Evolutionary conservation across 1,284 basidiomycete genomes (phyloP).

Genomic region (Cronartium quercuum): DNA sequence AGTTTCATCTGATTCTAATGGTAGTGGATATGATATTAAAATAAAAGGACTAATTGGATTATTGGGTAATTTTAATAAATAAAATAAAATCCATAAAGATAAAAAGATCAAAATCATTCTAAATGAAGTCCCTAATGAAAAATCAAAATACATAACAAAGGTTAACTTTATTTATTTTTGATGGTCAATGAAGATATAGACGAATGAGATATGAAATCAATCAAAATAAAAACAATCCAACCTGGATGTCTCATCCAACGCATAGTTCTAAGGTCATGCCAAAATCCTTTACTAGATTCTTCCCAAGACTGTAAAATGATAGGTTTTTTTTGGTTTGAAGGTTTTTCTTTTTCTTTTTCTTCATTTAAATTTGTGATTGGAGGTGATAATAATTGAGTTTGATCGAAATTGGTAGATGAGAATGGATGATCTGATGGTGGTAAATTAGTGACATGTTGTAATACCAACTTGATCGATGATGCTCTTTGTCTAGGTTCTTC

Average conservation of each 20-base stretch:
- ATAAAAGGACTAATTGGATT: conserved; percentile 75
- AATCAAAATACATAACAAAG: conserved; percentile 6
- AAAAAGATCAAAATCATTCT: conserved; percentile 41
- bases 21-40: conserved; percentile 63
- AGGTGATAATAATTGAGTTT: not conserved
- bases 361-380: not conserved
- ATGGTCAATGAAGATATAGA: not conserved
- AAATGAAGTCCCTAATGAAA: conserved; percentile 39
- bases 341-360: not conserved
- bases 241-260: conserved; percentile 72
- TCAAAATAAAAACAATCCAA: conserved; percentile 49
- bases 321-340: not conserved
- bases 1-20: conserved; percentile 55
- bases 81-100: conserved; percentile 42
- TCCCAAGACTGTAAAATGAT: conserved; percentile 5
- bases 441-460: conserved; percentile 34
- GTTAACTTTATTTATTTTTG: not conserved
- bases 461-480: conserved; percentile 24
- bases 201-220: not conserved
- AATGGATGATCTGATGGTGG: conserved; percentile 24
- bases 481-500: conserved; percentile 4
- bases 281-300: conserved; percentile 50
- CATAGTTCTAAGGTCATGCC: conserved; percentile 55
- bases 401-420: conserved; percentile 30
- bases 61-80: conserved; percentile 48